A percentile compares a stretch with the other conserved stretches of the same genome.
phyloP scores from a whole-genome alignment of 768 basidiomycete species.

The Panellus pusillus region DNA sequence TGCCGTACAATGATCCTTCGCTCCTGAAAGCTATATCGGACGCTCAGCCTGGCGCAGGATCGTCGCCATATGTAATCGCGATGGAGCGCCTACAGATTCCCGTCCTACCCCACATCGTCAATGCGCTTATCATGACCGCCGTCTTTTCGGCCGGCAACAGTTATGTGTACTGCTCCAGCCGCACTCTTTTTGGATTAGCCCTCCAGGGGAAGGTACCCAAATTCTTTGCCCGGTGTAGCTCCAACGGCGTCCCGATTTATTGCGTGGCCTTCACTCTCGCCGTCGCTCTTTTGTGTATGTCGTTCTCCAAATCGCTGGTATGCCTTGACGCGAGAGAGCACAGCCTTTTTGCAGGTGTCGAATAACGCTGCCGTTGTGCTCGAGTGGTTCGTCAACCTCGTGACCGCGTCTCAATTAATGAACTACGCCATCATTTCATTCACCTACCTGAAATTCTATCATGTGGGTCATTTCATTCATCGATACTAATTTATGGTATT shows the following conservation, averaged over 20 bases:
- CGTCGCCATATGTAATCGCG: constrained; percentile 85
- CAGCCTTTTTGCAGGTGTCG: constrained; percentile 51
- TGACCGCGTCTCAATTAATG: constrained; percentile 48
- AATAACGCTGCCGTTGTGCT: constrained; percentile 48
- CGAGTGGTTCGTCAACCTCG: constrained; percentile 53
- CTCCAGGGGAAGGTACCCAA: constrained; percentile 60
- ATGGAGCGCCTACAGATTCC: constrained; percentile 70
- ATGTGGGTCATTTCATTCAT: constrained; percentile 29
- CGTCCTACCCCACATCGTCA: constrained; percentile 67
- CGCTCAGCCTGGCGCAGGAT: constrained; percentile 56
- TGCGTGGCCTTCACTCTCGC: constrained; percentile 46
- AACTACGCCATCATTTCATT: constrained; percentile 49
- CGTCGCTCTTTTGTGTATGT: constrained; percentile 38
- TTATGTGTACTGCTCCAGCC: constrained; percentile 56
- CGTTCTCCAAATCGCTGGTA: neutral
- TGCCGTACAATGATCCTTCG: constrained; percentile 66
- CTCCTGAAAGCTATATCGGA: constrained; percentile 54
- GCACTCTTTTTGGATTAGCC: constrained; percentile 55
- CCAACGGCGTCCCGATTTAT: constrained; percentile 57
- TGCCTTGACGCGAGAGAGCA: too few relatives aligned
- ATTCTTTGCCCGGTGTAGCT: constrained; percentile 52
- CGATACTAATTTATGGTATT: neutral
- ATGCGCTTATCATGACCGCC: constrained; percentile 65
- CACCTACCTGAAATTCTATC: constrained; percentile 49
- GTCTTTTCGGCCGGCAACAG: constrained; percentile 76